These are phyloP conservation scores for Hanseniaspora sp. DNA, from an alignment of 1,139 yeast genomes.

Conservation along the genomic window DNA sequence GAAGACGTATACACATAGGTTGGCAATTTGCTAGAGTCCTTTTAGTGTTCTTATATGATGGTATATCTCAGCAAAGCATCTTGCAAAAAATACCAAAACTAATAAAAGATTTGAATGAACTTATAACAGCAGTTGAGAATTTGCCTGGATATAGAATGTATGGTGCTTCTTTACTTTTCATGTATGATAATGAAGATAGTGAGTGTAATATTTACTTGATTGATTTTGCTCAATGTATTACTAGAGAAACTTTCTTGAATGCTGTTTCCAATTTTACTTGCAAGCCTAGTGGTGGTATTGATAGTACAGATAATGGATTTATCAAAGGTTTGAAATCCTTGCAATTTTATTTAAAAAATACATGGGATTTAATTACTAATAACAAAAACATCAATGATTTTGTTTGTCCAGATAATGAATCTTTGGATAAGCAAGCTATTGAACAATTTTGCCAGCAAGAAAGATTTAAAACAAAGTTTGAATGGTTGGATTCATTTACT, in stretches of 20 bases:
- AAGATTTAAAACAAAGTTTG: slow-evolving; percentile 28
- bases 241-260: slow-evolving; percentile 44
- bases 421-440: slow-evolving; percentile 27
- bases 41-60: slow-evolving; percentile 71
- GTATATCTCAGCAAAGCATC: slow-evolving; percentile 46
- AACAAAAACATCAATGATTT: slow-evolving; percentile 27
- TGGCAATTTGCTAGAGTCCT: slow-evolving; percentile 63
- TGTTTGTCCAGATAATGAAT: slow-evolving; percentile 21
- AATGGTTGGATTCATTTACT: slow-evolving; percentile 43
- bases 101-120: slow-evolving; percentile 46
- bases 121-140: slow-evolving; percentile 43
- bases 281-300: slow-evolving; percentile 56
- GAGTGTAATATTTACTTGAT: slow-evolving; percentile 56
- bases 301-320: slow-evolving; percentile 68
- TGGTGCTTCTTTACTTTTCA: slow-evolving; percentile 77
- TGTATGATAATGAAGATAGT: slow-evolving; percentile 52
- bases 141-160: slow-evolving; percentile 78
- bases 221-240: slow-evolving; percentile 91
- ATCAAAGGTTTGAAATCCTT: slow-evolving; percentile 67
- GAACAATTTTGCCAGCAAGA: slow-evolving; percentile 15
- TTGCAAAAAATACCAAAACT: slow-evolving; percentile 58
- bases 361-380: slow-evolving; percentile 42
- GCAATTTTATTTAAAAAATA: slow-evolving; percentile 46
- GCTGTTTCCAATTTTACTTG: slow-evolving; percentile 33
- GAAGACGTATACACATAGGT: slow-evolving; percentile 67